These are phyloP conservation scores for Plenodomus biglobosus DNA, from an alignment of 2,329 filamentous ascomycete genomes.

Conservation along the genomic window DNA sequence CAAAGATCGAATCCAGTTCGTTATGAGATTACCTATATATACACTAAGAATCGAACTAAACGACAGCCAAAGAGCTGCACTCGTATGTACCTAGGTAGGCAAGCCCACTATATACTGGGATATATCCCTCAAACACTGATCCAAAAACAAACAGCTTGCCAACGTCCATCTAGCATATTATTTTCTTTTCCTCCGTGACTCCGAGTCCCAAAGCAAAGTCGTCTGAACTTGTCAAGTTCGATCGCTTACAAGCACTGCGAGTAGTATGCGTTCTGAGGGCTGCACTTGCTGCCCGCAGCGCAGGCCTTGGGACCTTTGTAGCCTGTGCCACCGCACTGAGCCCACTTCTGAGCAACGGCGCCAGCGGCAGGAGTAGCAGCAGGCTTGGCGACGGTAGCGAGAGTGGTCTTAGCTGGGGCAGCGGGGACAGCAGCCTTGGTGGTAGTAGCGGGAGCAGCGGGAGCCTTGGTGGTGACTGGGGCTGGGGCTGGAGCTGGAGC, in stretches of 20 bases:
- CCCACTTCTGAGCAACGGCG: constrained; percentile 38
- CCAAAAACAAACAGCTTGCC: too few species aligned
- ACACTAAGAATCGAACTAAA: constrained; percentile 15
- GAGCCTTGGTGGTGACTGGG: constrained; percentile 7
- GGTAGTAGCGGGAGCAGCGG: constrained; percentile 7
- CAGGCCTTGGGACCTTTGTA: constrained; percentile 48
- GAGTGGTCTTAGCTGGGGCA: constrained; percentile 19
- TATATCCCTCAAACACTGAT: too few species aligned
- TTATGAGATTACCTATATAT: constrained; percentile 19
- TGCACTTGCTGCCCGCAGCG: constrained; percentile 45
- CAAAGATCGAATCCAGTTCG: constrained; percentile 5
- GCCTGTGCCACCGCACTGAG: constrained; percentile 51
- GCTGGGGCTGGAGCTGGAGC: constrained; percentile 14
- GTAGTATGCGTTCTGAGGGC: constrained; percentile 50
- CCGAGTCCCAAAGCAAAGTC: background rate
- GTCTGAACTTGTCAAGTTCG: constrained; percentile 1
- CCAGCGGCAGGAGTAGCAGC: constrained; percentile 14
- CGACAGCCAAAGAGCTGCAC: constrained; percentile 3
- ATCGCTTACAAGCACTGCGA: constrained; percentile 46
- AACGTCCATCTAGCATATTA: background rate
- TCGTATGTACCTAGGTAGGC: constrained; percentile 5
- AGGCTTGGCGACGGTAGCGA: constrained; percentile 25
- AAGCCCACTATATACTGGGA: constrained; percentile 12
- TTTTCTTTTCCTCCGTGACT: background rate
- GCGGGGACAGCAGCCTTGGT: constrained; percentile 6